Conservation (phyloP, 768 basidiomycete species). For the Tricholoma flavovirens region DNA sequence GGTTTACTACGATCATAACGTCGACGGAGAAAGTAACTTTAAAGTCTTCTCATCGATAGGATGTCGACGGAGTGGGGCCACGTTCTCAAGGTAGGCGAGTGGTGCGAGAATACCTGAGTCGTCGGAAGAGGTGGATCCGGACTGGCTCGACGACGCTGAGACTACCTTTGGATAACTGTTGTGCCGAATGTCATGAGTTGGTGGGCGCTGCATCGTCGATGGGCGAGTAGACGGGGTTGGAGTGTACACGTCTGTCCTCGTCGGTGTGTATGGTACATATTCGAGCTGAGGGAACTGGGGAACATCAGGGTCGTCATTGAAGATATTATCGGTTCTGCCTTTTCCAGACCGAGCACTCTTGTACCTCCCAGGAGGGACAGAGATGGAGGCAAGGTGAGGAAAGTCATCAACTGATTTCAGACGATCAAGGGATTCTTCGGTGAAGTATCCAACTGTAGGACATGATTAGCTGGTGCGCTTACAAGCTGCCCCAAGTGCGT, state of each 20-base stretch:
- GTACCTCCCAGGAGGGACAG: conserved; percentile 62
- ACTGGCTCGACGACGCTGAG: conserved; percentile 18
- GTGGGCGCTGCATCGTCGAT: neutral
- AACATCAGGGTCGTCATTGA: conserved; percentile 36
- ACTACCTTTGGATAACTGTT: conserved; percentile 7
- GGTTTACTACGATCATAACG: conserved; percentile 8
- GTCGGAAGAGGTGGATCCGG: conserved; percentile 26
- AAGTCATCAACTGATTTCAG: conserved; percentile 62
- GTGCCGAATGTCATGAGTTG: neutral
- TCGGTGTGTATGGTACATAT: conserved; percentile 39
- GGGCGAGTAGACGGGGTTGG: conserved; percentile 8
- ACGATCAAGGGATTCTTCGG: conserved; percentile 57
- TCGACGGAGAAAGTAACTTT: conserved; percentile 31
- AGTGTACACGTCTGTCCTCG: conserved; percentile 14
- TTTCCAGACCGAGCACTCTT: conserved; percentile 66
- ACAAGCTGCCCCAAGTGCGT: conserved; percentile 17
- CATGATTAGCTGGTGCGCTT: conserved; percentile 15
- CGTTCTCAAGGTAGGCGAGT: conserved; percentile 60
- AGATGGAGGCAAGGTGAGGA: conserved; percentile 41
- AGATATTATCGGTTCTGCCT: conserved; percentile 46
- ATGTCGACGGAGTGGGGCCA: conserved; percentile 59
- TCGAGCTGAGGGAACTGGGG: conserved; percentile 36
- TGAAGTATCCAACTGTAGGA: conserved; percentile 71
- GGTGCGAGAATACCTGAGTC: conserved; percentile 52
- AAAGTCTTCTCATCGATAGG: conserved; percentile 53